Base-by-base conservation (phyloP, 768 basidiomycete genomes). In the Russula sp. region DNA sequence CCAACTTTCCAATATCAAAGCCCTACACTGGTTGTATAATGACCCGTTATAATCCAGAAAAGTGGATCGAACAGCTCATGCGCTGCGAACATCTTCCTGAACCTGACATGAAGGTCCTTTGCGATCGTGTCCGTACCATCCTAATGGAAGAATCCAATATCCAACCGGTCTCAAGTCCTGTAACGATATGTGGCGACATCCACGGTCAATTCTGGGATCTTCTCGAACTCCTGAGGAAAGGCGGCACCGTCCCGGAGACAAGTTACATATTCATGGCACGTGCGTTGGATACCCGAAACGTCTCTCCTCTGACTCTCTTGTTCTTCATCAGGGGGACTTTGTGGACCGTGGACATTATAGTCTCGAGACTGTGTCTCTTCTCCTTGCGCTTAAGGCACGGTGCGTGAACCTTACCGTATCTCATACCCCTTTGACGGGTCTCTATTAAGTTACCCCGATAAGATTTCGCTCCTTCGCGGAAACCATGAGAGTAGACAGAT, bases 151-250 rank as follows among this genome's bases (percentile, higher is more conserved):
- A 99, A 74, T 94, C 90, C 61, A 99, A 98, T 73, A 95, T 98
- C 62, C 94, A 98, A 72, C 95, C 95, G 36, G 92, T 99, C 59
- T 90, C 91, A 38, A 90, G 85, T 67, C 96, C 96, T 1, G 96
- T 98, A 42, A 98, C 96, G 34, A 89, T 93, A 68, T 92, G 91
- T 72, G 95, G 95, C 34, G 95, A 98, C 73, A 96, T 98, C 57
- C 95, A 98, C 71, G 95, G 95, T 28, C 96, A 98, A 74, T 97
- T 97, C 76, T 98, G 94, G 89, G 96, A 98, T 72, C 79, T 98
- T 53, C 81, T 96, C 38, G 94, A 99, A 77, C 77, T 99, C 56
- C 79, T 97, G 70, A 78, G 89, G 69, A 87, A 92, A 62, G 94
- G 94, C 1, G 92, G 94, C 8, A 84, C 82, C 67, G 86, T 93